These are phyloP conservation scores for Cicer pinnatifidum DNA, from an alignment of 306 rosid genomes.

Conservation along the genomic window DNA sequence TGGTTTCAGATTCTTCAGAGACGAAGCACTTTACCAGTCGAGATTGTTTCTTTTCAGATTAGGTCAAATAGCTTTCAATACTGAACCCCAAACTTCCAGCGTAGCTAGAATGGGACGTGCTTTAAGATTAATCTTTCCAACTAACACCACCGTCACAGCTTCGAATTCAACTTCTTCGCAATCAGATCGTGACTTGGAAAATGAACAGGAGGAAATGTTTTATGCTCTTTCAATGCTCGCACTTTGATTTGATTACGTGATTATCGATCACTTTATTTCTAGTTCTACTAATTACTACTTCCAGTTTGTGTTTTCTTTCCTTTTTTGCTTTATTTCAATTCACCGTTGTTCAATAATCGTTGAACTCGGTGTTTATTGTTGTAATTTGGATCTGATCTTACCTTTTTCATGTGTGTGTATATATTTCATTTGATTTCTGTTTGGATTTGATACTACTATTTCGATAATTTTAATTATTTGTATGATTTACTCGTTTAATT, in stretches of 20 bases:
- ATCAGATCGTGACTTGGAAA: background rate
- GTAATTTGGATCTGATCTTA: background rate
- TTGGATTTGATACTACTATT: background rate
- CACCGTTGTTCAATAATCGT: constrained; percentile 1
- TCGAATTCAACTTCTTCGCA: background rate
- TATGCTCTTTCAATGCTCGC: background rate
- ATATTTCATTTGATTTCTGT: background rate
- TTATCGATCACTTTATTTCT: background rate
- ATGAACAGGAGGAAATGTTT: constrained; percentile 7
- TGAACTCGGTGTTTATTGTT: constrained; percentile 7
- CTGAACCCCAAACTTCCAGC: background rate
- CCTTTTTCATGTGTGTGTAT: background rate
- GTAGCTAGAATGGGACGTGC: constrained; percentile 54
- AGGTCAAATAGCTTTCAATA: constrained; percentile 47
- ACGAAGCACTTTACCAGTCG: constrained; percentile 42
- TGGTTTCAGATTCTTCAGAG: constrained; percentile 43
- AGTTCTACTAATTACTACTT: background rate
- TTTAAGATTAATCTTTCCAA: constrained; percentile 30
- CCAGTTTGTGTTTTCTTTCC: background rate
- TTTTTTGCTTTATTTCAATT: background rate
- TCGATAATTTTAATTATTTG: background rate
- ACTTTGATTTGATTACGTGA: background rate
- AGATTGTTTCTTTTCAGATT: constrained; percentile 64
- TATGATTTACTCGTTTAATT: background rate
- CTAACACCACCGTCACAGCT: background rate